phyloP scores from a whole-genome alignment of 1,139 yeast genomes.

The Candida labiduridarum region DNA sequence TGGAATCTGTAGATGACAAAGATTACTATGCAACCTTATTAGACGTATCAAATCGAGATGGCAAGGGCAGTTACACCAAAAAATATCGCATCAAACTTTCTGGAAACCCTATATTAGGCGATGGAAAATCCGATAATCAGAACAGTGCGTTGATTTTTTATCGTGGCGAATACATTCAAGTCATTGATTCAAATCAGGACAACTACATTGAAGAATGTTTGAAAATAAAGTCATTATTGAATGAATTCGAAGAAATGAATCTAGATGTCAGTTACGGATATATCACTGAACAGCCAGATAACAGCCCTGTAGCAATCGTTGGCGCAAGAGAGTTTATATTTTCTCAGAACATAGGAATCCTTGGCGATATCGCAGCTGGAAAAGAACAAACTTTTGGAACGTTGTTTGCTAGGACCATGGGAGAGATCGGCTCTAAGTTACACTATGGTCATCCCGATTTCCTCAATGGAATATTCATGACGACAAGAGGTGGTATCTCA shows the following conservation, averaged over 20 bases:
- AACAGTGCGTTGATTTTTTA: constrained; percentile 75
- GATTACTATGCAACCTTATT: constrained; percentile 59
- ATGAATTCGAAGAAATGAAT: constrained; percentile 74
- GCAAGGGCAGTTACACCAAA: constrained; percentile 43
- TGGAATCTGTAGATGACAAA: constrained; percentile 50
- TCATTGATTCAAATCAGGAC: constrained; percentile 87
- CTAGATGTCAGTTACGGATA: constrained; percentile 42
- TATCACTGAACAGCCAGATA: constrained; percentile 15
- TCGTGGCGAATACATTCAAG: constrained; percentile 86
- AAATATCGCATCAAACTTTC: constrained; percentile 62
- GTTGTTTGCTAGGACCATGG: constrained; percentile 80
- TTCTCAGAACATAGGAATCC: constrained; percentile 80
- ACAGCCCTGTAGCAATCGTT: constrained; percentile 71
- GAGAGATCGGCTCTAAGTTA: constrained; percentile 83
- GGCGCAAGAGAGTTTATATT: constrained; percentile 91
- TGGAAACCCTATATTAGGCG: constrained; percentile 88
- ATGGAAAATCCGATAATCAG: constrained; percentile 88
- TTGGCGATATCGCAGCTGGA: constrained; percentile 93
- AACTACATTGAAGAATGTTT: constrained; percentile 84
- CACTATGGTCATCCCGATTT: constrained; percentile 96
- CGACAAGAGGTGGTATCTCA: constrained; percentile 87
- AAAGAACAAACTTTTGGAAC: constrained; percentile 95
- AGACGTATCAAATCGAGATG: constrained; percentile 49
- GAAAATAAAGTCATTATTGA: constrained; percentile 72
- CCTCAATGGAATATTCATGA: constrained; percentile 81